Base-by-base conservation (phyloP, 176 grass and related monocot genomes). In the Oryza australiensis region DNA sequence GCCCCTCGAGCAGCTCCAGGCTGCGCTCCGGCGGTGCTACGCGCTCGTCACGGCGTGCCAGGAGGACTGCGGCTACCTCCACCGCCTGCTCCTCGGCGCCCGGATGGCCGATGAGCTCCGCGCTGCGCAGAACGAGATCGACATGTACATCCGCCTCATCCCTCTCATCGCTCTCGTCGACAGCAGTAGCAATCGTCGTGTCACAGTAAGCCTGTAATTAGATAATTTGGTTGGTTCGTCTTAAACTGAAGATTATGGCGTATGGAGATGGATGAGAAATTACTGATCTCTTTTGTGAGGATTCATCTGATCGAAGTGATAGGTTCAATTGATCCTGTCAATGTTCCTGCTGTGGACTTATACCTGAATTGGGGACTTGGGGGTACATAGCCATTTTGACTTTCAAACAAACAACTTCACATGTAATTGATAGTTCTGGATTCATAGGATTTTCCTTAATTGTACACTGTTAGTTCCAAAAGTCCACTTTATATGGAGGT, bases 101-200 rank as follows among this genome's bases (percentile, higher is more conserved):
- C 73, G 70, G 71, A 81, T 89, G 75, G 75, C 75, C 28, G 66
- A 81, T 5, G 87, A 92, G 45, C 82, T 93, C 55, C 82, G 71
- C 41, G 15, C 63, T 0, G 76, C 72, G 27, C 77, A 93, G 77
- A 14, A 75, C 13, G 90, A 92, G 80, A 84, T 92, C 2, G 90
- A 92, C 23, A 34, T 34, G 66, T 92, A 81, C 71, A 74, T 92
- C 78, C 86, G 83, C 55, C 86, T 92, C 62, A 30, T 88, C 77
- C 90, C 90, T 33, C 86, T 92, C 9, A 86, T 89, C 64, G 77
- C 90, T 0, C 90, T 92, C 28, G 90, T 92, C 9, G 87, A 86
- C 53, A 76, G 34, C 4, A 77, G 41, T 3, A 37, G 55, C 10
- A 74, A 1, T 29, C 26, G 11, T 5, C 7, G 5, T 13, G 60